Conservation (phyloP, 805 yeast species). For the Saccharomyces mikatae region DNA sequence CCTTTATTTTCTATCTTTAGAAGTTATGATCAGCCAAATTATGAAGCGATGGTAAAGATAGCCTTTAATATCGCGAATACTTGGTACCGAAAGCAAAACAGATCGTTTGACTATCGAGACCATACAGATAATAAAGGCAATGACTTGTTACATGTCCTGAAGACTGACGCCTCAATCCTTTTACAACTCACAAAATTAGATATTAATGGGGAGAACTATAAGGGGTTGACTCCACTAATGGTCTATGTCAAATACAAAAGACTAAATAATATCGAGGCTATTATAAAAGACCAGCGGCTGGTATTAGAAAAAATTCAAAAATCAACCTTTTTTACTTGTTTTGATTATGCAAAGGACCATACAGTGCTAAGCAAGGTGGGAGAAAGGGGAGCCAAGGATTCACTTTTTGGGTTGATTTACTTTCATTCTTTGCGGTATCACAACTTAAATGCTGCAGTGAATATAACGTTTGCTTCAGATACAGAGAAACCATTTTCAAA, state of each 20-base stretch:
- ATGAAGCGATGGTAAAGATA: constrained; percentile 39
- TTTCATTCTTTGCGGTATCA: constrained; percentile 18
- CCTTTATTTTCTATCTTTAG: constrained; percentile 70
- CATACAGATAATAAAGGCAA: constrained; percentile 73
- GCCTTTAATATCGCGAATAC: constrained; percentile 39
- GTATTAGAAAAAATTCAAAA: constrained; percentile 33
- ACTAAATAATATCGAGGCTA: constrained; percentile 43
- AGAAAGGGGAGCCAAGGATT: constrained; percentile 4
- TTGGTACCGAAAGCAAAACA: constrained; percentile 34
- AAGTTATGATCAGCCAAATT: constrained; percentile 70
- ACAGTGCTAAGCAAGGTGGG: constrained; percentile 13
- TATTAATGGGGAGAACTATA: constrained; percentile 53
- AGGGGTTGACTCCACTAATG: constrained; percentile 62
- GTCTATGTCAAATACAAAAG: constrained; percentile 63
- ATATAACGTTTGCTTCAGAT: not conserved
- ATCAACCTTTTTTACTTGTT: constrained; percentile 30
- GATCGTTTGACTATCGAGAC: constrained; percentile 39
- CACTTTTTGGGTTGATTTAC: constrained; percentile 9
- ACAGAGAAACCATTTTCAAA: not conserved
- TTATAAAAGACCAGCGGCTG: constrained; percentile 45
- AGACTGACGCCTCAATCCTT: constrained; percentile 39
- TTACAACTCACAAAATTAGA: constrained; percentile 35
- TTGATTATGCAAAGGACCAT: constrained; percentile 40
- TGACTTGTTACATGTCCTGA: constrained; percentile 65
- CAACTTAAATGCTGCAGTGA: constrained; percentile 10